phyloP scores from a whole-genome alignment of 2,329 filamentous ascomycete species.

The Pestalotiopsis sp. region DNA sequence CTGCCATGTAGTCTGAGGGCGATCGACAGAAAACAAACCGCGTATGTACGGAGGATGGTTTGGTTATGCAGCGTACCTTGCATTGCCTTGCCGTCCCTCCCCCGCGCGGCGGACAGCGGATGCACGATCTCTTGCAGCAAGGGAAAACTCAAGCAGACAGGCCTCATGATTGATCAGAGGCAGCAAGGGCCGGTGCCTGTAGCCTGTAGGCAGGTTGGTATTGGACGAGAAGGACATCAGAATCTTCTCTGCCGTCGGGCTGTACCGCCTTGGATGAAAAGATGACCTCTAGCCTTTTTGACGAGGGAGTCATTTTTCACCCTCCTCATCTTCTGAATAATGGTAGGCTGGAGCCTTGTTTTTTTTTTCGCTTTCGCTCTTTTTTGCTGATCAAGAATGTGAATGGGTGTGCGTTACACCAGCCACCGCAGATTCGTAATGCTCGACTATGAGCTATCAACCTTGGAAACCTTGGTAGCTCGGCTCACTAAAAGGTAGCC shows the following conservation, averaged over 20 bases:
- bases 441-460: not conserved
- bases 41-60: not conserved
- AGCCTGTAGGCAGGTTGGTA: too few relatives aligned
- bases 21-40: constrained; percentile 6
- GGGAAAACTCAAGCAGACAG: not conserved
- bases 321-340: not conserved
- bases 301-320: not conserved
- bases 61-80: constrained; percentile 13
- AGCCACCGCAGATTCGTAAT: not conserved
- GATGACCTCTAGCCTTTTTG: not conserved
- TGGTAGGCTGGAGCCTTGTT: not conserved
- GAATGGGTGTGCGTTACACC: not conserved
- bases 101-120: not conserved
- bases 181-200: not conserved
- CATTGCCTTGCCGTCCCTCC: constrained; percentile 7
- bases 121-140: not conserved
- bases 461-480: not conserved
- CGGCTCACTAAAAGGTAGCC: not conserved
- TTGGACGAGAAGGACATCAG: not conserved
- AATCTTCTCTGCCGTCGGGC: not conserved
- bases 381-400: not conserved
- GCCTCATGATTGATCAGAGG: constrained; percentile 2
- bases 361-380: not conserved
- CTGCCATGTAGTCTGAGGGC: not conserved
- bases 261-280: not conserved